These are phyloP conservation scores for Nepenthes alata DNA, from an alignment of 179 eudicot species.

Conservation along the genomic window DNA sequence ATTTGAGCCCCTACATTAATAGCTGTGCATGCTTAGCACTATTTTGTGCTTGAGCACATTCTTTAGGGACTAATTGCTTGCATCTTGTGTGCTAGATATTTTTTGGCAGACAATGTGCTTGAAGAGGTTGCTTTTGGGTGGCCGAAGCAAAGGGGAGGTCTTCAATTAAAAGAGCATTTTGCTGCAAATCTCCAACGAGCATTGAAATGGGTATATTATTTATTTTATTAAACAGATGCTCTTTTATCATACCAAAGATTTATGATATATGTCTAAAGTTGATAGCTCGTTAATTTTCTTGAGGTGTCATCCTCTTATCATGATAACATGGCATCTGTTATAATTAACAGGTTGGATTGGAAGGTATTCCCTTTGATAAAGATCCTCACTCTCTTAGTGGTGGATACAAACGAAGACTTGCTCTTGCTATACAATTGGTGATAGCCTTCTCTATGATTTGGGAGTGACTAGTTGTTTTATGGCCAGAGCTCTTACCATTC, in stretches of 20 bases:
- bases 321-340: background rate
- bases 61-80: background rate
- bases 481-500: background rate
- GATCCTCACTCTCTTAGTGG: slow-evolving; percentile 93
- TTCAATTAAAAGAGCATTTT: slow-evolving; percentile 52
- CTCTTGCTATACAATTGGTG: slow-evolving; percentile 89
- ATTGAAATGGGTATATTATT: slow-evolving; percentile 48
- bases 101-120: slow-evolving; percentile 67
- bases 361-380: slow-evolving; percentile 73
- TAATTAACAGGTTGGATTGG: slow-evolving; percentile 34
- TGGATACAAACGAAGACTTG: slow-evolving; percentile 94
- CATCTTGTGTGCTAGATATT: slow-evolving; percentile 39
- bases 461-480: background rate
- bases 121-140: slow-evolving; percentile 89
- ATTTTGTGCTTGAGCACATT: too few relatives aligned
- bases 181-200: slow-evolving; percentile 74
- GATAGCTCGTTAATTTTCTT: background rate
- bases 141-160: slow-evolving; percentile 67
- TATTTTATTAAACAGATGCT: too few relatives aligned
- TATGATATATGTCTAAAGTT: too few relatives aligned
- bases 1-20: too few relatives aligned
- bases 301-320: background rate
- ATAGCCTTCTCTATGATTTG: slow-evolving; percentile 9
- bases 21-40: too few relatives aligned
- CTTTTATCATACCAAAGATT: too few relatives aligned